phyloP scores from a whole-genome alignment of 805 yeast genomes.

The Ogataea methanolica region DNA sequence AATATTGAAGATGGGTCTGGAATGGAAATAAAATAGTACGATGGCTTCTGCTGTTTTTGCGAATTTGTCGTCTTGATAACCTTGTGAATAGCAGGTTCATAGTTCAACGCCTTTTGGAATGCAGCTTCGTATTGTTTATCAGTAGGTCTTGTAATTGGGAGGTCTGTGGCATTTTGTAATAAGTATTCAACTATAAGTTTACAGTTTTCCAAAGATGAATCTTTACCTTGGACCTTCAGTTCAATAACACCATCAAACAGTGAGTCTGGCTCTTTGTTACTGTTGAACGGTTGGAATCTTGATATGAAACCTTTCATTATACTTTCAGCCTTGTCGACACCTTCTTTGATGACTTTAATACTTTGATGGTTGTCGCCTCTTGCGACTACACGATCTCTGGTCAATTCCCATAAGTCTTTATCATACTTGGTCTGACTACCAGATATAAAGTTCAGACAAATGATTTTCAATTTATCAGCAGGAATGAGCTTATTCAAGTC shows the following conservation, averaged over 20 bases:
- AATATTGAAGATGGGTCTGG: slow-evolving; percentile 15
- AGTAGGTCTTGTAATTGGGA: slow-evolving; percentile 37
- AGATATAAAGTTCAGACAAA: slow-evolving; percentile 66
- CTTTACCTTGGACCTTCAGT: slow-evolving; percentile 37
- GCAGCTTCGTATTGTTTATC: slow-evolving; percentile 41
- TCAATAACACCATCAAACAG: slow-evolving; percentile 63
- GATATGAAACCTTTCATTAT: slow-evolving; percentile 73
- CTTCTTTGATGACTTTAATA: slow-evolving; percentile 49
- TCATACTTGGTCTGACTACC: slow-evolving; percentile 10
- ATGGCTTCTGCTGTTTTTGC: slow-evolving; percentile 25
- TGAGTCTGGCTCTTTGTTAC: slow-evolving; percentile 50
- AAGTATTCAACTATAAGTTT: slow-evolving; percentile 37
- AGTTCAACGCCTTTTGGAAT: slow-evolving; percentile 46
- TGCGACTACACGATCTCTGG: slow-evolving; percentile 51
- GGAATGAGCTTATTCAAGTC: slow-evolving; percentile 40
- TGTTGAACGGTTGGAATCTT: slow-evolving; percentile 59
- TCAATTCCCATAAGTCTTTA: slow-evolving; percentile 42
- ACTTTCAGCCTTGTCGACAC: slow-evolving; percentile 44
- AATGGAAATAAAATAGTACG: slow-evolving; percentile 43
- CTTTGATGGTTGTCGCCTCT: slow-evolving; percentile 92
- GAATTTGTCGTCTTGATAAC: slow-evolving; percentile 15
- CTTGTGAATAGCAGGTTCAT: slow-evolving; percentile 48
- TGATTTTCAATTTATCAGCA: slow-evolving; percentile 45
- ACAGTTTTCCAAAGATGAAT: slow-evolving; percentile 50
- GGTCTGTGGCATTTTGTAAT: slow-evolving; percentile 36